Base-by-base conservation (phyloP, 1,284 basidiomycete species). In the Cutaneotrichosporon arboriforme region DNA sequence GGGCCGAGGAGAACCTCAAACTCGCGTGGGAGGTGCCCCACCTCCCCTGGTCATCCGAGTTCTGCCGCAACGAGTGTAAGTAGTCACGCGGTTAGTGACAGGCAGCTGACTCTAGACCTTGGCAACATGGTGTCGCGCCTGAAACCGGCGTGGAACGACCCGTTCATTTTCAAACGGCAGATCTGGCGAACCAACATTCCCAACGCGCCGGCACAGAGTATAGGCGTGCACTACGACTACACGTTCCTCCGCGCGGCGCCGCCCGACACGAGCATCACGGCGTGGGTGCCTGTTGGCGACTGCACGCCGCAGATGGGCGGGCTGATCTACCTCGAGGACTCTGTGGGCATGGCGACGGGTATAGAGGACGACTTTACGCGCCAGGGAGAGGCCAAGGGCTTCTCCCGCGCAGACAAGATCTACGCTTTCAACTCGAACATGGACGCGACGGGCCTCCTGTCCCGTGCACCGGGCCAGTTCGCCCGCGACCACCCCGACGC, bases 201-300 rank as follows among this genome's bases (percentile, higher is more conserved):
- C 13, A 31, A 46, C 46, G 52, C 57, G 4, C 37, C 45, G 13
- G 52, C 47, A 13, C 51, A 53, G 20, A 31, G 44, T 5, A 62
- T 58, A 7, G 51, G 51, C n/a, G 60, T 62, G 22, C 60, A 62
- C 49, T 59, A 55, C 40, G 60, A 62, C 46, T 55, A 62, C 26
- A 53, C 58, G 34, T 65, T 65, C 52, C 51, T 65, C 1, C 59
- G 61, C 12, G 51, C 37, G 33, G 63, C 53, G 3, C 59, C 61
- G 14, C 59, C 64, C 5, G 26, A 31, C 5, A 66, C 58, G 5
- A 50, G 57, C 10, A 45, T 66, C 8, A 66, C 64, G 9, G 64
- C 59, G 4, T 66, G 62, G 64, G 55, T 66, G 18, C 64, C 64
- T 3, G 60, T 66, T 15, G 64, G 64, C 13, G 60, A 61, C 46